Percentiles rank a stretch among this genome's conserved stretches.
These are phyloP conservation scores for Orbilia brochopaga DNA, from an alignment of 2,329 filamentous ascomycete genomes.

Conservation along the genomic window DNA sequence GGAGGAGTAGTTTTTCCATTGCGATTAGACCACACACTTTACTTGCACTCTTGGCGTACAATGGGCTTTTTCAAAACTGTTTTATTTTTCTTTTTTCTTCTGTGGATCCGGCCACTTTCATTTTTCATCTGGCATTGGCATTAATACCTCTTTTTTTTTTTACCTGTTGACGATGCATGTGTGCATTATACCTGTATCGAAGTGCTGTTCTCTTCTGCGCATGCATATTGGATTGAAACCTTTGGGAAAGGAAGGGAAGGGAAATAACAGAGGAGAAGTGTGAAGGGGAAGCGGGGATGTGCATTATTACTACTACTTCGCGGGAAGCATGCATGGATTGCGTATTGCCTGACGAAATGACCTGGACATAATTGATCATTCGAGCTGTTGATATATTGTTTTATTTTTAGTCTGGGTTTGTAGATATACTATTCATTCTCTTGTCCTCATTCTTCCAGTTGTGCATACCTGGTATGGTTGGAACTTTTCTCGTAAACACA, in stretches of 20 bases:
- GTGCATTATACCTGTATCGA: conserved; percentile 26
- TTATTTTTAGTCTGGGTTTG: conserved; percentile 21
- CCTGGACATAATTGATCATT: conserved; percentile 50
- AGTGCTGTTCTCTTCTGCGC: conserved; percentile 14
- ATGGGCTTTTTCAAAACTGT: conserved; percentile 47
- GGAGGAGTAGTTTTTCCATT: conserved; percentile 27
- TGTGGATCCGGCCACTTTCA: conserved; percentile 18
- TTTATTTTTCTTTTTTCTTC: conserved; percentile 15
- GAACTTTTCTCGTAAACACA: no score
- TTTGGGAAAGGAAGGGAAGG: neutral
- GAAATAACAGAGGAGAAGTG: neutral
- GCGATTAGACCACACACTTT: conserved; percentile 48
- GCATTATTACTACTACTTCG: conserved; percentile 9
- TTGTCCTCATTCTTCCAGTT: conserved; percentile 1
- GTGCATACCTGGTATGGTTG: no score
- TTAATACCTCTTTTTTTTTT: conserved; percentile 34
- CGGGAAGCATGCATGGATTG: conserved; percentile 45
- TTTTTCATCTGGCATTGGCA: conserved; percentile 19
- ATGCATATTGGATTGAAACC: neutral
- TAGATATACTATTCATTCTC: conserved; percentile 28
- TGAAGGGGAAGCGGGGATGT: conserved; percentile 18
- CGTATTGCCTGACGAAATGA: conserved; percentile 45
- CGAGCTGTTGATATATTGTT: conserved; percentile 17
- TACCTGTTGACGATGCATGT: conserved; percentile 14
- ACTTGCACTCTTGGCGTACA: conserved; percentile 50